A percentile compares a stretch with the other conserved stretches of the same genome.
These are phyloP conservation scores for Diaporthe sp. DNA, from an alignment of 2,329 filamentous ascomycete genomes.

Conservation along the genomic window DNA sequence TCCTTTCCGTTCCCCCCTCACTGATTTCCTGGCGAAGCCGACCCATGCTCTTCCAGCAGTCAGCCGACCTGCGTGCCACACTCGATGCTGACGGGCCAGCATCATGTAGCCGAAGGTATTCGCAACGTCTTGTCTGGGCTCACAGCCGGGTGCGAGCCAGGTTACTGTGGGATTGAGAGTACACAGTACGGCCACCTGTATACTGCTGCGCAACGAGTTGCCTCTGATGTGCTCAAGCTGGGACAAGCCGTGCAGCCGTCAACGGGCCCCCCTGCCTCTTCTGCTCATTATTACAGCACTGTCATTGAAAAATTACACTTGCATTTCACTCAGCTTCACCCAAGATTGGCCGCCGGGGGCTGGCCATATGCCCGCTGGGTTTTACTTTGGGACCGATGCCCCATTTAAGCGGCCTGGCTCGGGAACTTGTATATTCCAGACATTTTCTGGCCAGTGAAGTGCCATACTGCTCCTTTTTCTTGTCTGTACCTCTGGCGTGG, in stretches of 20 bases:
- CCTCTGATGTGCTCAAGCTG: background rate
- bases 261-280: conserved; percentile 5
- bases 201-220: background rate
- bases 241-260: background rate
- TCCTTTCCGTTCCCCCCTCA: conserved; percentile 26
- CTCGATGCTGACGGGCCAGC: conserved; percentile 19
- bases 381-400: conserved; percentile 25
- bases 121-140: conserved; percentile 14
- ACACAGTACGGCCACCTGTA: conserved; percentile 4
- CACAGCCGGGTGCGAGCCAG: conserved; percentile 24
- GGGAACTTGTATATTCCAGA: conserved; percentile 27
- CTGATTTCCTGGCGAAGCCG: conserved; percentile 15
- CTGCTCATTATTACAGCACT: background rate
- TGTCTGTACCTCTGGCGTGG: conserved; percentile 8
- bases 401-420: conserved; percentile 2
- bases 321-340: background rate
- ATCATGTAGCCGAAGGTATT: conserved; percentile 2
- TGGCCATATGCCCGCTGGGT: background rate
- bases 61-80: conserved; percentile 28
- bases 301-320: background rate
- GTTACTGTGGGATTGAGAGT: background rate
- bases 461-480: conserved; percentile 7
- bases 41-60: conserved; percentile 8
- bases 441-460: conserved; percentile 24
- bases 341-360: background rate